phyloP scores from a whole-genome alignment of 208 protist genomes.

The Crithidia fasciculata region DNA sequence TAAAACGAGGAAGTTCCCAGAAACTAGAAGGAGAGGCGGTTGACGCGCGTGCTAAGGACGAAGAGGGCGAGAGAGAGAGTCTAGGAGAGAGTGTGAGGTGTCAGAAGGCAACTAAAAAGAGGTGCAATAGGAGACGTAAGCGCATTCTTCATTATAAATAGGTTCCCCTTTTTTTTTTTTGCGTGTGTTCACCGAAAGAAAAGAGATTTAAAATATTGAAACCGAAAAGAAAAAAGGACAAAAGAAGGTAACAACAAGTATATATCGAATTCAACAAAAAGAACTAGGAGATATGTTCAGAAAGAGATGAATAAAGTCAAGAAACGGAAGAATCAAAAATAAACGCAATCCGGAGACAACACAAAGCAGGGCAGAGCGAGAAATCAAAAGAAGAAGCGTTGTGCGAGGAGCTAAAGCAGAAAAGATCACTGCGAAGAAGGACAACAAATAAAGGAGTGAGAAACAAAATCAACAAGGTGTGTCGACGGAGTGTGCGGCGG shows the following conservation, averaged over 20 bases:
- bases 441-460: too few relatives aligned
- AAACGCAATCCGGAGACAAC: background rate
- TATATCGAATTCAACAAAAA: conserved; percentile 10
- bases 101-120: background rate
- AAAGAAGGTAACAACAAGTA: background rate
- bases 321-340: background rate
- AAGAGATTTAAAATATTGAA: background rate
- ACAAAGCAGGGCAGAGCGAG: background rate
- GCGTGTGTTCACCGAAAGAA: background rate
- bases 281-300: background rate
- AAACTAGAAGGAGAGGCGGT: too few relatives aligned
- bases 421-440: too few relatives aligned
- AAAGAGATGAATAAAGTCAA: background rate
- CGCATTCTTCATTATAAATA: background rate
- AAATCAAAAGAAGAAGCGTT: too few relatives aligned
- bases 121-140: background rate
- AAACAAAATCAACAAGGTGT: too few relatives aligned
- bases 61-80: too few relatives aligned
- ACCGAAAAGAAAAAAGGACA: conserved; percentile 3
- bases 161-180: too few relatives aligned
- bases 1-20: too few relatives aligned
- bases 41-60: too few relatives aligned
- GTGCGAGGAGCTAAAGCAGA: too few relatives aligned
- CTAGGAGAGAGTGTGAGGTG: too few relatives aligned
- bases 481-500: too few relatives aligned